Base-by-base conservation (phyloP, 2,329 filamentous ascomycete species). In the Epichloe amarillans region DNA sequence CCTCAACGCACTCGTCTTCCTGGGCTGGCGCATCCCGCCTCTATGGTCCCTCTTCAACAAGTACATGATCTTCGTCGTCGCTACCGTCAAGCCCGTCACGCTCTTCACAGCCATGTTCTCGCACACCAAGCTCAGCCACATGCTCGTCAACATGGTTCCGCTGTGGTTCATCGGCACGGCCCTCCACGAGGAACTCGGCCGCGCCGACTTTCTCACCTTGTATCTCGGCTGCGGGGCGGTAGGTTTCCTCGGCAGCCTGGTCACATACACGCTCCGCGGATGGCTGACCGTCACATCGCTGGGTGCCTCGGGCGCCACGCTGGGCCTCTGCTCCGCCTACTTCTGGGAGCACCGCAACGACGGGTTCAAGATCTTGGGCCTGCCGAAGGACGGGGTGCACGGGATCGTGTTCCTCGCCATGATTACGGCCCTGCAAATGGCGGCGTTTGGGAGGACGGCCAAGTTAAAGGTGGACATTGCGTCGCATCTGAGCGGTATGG, bases 101-200 rank as follows among this genome's bases (percentile, higher is more conserved):
- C 64, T 86, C 54, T 60, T 91, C 30, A 78, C 79, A 36, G 79
- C 79, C 56, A 69, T 79, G 47, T 86, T 89, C 68, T 85, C 82
- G 19, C 87, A 93, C 68, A 77, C 84, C 50, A 68, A 65, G 3
- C 56, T 81, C 17, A 60, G 65, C 45, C 87, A 93, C 64, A 63
- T 86, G 38, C 53, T 72, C 23, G 62, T 72, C 41, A 91, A 91
- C 66, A 81, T 86, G 76, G 57, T 74, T 8, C 69, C 76, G 40
- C 69, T 91, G 4, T 83, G 74, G 70, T 69, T 86, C 59, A 71
- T 88, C 17, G 87, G 85, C 23, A 75, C 76, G 10, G 71, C 75
- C 1, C 69, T 88, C 36, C 83, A 87, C 65, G 81, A 87, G 54
- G 82, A 88, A 57, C 68, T 88, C 26, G 84, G 83, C 11, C 74